Conservation (phyloP, 345 rosid species). For the Durio zibethinus region DNA sequence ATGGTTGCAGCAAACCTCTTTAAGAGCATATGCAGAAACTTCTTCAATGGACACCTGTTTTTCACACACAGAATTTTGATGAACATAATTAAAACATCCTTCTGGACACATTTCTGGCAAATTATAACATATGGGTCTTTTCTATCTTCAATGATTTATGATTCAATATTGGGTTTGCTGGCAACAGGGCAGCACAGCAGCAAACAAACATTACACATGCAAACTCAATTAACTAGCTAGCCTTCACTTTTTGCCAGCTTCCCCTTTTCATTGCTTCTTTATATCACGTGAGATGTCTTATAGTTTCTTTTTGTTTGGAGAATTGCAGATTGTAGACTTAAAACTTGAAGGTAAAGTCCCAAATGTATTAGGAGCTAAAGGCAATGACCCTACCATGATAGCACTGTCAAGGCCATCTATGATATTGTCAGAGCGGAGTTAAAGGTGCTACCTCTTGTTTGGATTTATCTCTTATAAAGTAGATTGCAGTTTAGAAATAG, state of each 20-base stretch:
- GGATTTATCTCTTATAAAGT: no score
- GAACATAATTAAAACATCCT: not conserved
- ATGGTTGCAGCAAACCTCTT: not conserved
- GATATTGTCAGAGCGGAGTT: not conserved
- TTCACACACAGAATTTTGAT: not conserved
- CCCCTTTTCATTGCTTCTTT: not conserved
- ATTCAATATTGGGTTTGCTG: not conserved
- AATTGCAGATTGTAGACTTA: no score
- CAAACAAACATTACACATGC: not conserved
- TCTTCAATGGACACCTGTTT: not conserved
- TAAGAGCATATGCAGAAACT: not conserved
- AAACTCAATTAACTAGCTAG: not conserved
- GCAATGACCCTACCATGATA: not conserved
- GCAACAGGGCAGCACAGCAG: not conserved
- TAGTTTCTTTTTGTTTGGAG: not conserved
- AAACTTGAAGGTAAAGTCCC: no score
- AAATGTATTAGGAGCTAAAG: not conserved
- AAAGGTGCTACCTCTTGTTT: not conserved
- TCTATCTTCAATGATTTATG: not conserved
- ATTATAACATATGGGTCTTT: no score
- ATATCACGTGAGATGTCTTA: slow-evolving; percentile 7
- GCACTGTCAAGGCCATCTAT: not conserved
- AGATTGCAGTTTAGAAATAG: no score
- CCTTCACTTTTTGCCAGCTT: not conserved
- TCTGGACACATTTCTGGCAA: not conserved